Base-by-base conservation (phyloP, 1,284 basidiomycete genomes). In the Ceratobasidium sp. region DNA sequence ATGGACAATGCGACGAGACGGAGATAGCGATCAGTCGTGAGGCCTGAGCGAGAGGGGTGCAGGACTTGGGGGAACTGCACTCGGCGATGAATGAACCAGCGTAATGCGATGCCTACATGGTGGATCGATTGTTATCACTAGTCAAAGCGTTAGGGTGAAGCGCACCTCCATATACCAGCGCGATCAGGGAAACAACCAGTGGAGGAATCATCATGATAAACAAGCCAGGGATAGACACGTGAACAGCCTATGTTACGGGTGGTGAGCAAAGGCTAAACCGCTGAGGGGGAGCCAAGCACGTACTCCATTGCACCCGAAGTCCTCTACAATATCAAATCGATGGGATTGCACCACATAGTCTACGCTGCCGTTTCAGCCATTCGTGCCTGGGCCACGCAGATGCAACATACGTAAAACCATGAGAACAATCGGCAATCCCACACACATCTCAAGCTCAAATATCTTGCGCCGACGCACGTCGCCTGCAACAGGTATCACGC, bases 311-410 rank as follows among this genome's bases (percentile, higher is more conserved):
- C 90, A 92, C 15, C 90, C 90, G 71, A 85, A 83, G 70, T 86
- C 81, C 75, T 85, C 77, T 54, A 84, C 77, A 64, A 92, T 79
- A 76, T 88, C 85, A 77, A 89, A 92, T 54, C 90, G 84, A 77
- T 86, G 85, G 70, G 86, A 84, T 76, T 92, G 90, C 17, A 85
- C 85, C 69, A 87, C 77, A 40, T 84, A 75, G 74, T 90, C 89
- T 91, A 70, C 12, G n/a, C n/a, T 10, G 17, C 60, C 56, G n/a
- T 43, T 10, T 65, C 12, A 55, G 38, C 27, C 25, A 17, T 20
- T 7, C 2, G 5, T 32, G 47, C 10, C 20, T n/a, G 55, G 31
- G 32, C 25, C 8, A 13, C 15, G 27, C 25, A 53, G 42, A 54
- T 43, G 2, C 2, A 32, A 83, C 87, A 72, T 75, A 90, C 88